A percentile compares a stretch with the other conserved stretches of the same genome.
Evolutionary conservation across 441 rosid species (phyloP).

Genomic region (Croton laevigatus): DNA sequence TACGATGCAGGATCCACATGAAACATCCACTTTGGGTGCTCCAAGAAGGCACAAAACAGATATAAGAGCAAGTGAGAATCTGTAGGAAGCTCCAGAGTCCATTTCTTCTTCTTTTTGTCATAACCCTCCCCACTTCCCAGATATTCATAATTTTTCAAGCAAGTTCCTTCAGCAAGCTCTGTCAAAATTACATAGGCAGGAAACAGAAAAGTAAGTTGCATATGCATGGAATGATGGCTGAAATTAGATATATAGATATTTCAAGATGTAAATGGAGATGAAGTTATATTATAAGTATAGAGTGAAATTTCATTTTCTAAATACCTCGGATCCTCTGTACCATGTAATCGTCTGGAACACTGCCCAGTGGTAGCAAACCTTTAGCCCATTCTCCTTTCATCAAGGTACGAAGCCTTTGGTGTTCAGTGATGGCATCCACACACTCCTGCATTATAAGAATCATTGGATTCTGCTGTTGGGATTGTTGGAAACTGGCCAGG

Average conservation of each 20-base stretch:
- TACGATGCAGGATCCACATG: constrained; percentile 89
- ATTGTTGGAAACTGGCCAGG: constrained; percentile 50
- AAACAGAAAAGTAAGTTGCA: not conserved
- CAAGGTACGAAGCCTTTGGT: constrained; percentile 80
- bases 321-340: constrained; percentile 79
- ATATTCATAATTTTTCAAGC: constrained; percentile 87
- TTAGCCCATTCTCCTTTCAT: constrained; percentile 97
- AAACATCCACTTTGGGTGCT: constrained; percentile 98
- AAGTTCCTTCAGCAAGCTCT: constrained; percentile 96
- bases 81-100: constrained; percentile 79
- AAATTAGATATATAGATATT: not conserved
- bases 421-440: constrained; percentile 84
- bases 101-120: constrained; percentile 65
- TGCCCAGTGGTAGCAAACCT: constrained; percentile 78
- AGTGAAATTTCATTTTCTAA: constrained; percentile 5
- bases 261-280: constrained; percentile 3
- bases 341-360: constrained; percentile 63
- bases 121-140: constrained; percentile 59
- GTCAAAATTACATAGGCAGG: constrained; percentile 26
- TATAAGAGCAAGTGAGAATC: constrained; percentile 89
- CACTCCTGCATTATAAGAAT: constrained; percentile 77
- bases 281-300: constrained; percentile 1
- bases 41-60: constrained; percentile 87
- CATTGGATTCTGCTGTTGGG: constrained; percentile 62
- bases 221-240: not conserved